Conservation (phyloP, 805 yeast genomes). For the Nadsonia fulvescens region DNA sequence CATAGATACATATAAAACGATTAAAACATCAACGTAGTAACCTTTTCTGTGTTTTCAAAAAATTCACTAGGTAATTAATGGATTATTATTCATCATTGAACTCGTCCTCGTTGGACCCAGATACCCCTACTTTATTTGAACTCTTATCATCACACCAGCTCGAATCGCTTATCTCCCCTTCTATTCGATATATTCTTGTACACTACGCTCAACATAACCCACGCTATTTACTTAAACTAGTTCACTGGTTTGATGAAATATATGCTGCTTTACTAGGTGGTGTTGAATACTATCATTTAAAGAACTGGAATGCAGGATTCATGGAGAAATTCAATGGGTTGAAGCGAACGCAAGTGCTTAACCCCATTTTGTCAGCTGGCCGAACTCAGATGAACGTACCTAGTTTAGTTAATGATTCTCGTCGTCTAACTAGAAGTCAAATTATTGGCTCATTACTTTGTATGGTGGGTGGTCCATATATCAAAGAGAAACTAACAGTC, state of each 20-base stretch:
- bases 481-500: constrained; percentile 49
- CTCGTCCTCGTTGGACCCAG: constrained; percentile 55
- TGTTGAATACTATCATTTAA: constrained; percentile 55
- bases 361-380: constrained; percentile 12
- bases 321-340: constrained; percentile 88
- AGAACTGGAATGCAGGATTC: constrained; percentile 65
- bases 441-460: constrained; percentile 30
- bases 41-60: background rate
- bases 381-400: constrained; percentile 17
- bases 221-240: constrained; percentile 36
- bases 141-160: constrained; percentile 67
- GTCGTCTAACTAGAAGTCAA: constrained; percentile 37
- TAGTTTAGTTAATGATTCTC: constrained; percentile 28
- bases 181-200: constrained; percentile 59
- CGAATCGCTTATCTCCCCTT: constrained; percentile 61
- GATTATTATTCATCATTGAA: constrained; percentile 67
- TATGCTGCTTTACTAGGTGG: constrained; percentile 40
- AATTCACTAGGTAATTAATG: too few relatives aligned
- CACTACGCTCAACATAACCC: constrained; percentile 74
- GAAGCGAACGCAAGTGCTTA: constrained; percentile 32
- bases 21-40: background rate
- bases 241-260: constrained; percentile 63
- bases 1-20: background rate
- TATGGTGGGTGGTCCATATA: constrained; percentile 47
- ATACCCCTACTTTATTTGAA: constrained; percentile 78